phyloP scores from a whole-genome alignment of 2,329 filamentous ascomycete species.

The Colletotrichum brevisporum region DNA sequence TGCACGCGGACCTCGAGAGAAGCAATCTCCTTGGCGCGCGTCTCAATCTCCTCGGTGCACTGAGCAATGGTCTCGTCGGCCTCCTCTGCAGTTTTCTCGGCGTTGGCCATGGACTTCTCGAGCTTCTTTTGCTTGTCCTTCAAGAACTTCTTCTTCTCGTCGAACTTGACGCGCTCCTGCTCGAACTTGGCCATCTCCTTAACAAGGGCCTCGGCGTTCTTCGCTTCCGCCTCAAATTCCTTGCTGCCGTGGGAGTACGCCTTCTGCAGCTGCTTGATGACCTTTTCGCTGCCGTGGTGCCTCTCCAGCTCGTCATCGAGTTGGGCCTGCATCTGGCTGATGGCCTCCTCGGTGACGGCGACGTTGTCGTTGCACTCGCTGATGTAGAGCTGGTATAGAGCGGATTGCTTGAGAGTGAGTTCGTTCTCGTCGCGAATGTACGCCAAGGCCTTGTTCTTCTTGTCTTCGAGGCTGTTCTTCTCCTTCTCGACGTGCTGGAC shows the following conservation, averaged over 20 bases:
- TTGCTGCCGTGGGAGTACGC: slow-evolving; percentile 86
- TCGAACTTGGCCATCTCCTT: slow-evolving; percentile 95
- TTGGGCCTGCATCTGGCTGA: slow-evolving; percentile 89
- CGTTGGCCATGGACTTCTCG: slow-evolving; percentile 86
- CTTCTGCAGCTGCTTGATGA: slow-evolving; percentile 91
- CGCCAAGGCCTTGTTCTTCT: slow-evolving; percentile 93
- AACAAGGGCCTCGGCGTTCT: slow-evolving; percentile 81
- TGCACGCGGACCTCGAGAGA: slow-evolving; percentile 83
- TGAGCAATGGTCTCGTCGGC: slow-evolving; percentile 84
- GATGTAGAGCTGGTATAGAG: slow-evolving; percentile 92
- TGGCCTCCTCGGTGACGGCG: slow-evolving; percentile 88
- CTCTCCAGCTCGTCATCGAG: slow-evolving; percentile 91
- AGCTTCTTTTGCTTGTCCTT: slow-evolving; percentile 93
- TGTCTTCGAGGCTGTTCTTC: slow-evolving; percentile 91
- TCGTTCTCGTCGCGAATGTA: slow-evolving; percentile 96
- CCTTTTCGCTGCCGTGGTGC: slow-evolving; percentile 88
- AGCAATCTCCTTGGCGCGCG: slow-evolving; percentile 80
- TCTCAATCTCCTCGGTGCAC: slow-evolving; percentile 83
- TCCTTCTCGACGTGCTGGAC: slow-evolving; percentile 99
- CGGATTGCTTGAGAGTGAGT: slow-evolving; percentile 87
- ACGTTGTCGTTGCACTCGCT: slow-evolving; percentile 92
- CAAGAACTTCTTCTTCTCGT: slow-evolving; percentile 97
- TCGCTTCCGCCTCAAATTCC: slow-evolving; percentile 86
- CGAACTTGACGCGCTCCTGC: slow-evolving; percentile 96
- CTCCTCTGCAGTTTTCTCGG: slow-evolving; percentile 80